These are phyloP conservation scores for Paecilomyces variotii DNA, from an alignment of 2,329 filamentous ascomycete genomes.

Conservation along the genomic window DNA sequence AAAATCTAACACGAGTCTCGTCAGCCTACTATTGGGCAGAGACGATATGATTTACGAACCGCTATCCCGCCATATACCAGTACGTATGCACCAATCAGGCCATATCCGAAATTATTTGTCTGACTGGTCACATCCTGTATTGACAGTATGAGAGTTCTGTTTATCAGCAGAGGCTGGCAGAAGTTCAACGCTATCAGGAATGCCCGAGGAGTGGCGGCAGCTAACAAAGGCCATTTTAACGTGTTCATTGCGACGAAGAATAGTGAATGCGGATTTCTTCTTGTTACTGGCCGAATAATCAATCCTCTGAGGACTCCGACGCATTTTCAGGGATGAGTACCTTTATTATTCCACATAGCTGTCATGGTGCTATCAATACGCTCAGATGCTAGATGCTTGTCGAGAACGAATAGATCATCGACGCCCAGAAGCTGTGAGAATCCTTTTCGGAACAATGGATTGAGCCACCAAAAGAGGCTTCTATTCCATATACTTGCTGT, in stretches of 20 bases:
- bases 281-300: slow-evolving; percentile 12
- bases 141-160: slow-evolving; percentile 27
- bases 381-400: slow-evolving; percentile 38
- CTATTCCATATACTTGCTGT: slow-evolving; percentile 22
- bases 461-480: slow-evolving; percentile 11
- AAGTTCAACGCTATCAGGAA: slow-evolving; percentile 30
- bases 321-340: slow-evolving; percentile 16
- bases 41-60: slow-evolving; percentile 15
- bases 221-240: slow-evolving; percentile 26
- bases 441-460: slow-evolving; percentile 15
- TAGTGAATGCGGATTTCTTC: slow-evolving; percentile 19
- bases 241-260: slow-evolving; percentile 21
- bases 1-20: slow-evolving; percentile 18
- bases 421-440: slow-evolving; percentile 20
- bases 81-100: slow-evolving; percentile 36
- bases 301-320: too few relatives aligned
- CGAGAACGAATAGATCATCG: slow-evolving; percentile 19
- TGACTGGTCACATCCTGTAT: slow-evolving; percentile 17
- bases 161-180: slow-evolving; percentile 31
- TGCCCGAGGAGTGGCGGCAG: slow-evolving; percentile 23
- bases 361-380: slow-evolving; percentile 31
- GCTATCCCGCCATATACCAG: slow-evolving; percentile 37
- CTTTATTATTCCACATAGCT: slow-evolving; percentile 31
- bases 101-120: slow-evolving; percentile 32
- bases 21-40: not conserved